Base-by-base conservation (phyloP, 148 eudicot species). In the Dianthus caryophyllus region DNA sequence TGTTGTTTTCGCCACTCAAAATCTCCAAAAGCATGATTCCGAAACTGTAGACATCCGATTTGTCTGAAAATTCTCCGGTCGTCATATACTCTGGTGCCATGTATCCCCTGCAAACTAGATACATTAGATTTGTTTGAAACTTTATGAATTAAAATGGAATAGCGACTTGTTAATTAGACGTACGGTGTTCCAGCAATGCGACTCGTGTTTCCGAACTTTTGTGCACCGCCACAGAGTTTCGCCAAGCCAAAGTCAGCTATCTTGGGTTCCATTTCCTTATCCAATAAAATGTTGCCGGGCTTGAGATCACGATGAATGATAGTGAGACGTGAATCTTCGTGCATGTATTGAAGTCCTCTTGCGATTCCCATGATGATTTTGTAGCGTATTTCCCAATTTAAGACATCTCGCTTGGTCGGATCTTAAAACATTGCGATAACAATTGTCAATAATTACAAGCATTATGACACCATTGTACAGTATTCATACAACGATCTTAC, bases 181-280 rank as follows among this genome's bases (percentile, higher is more conserved):
- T 60, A 60, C 64, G 7, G 43, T 60, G 46, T 60, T 60, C 64
- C 64, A 13, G 26, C 64, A 60, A 60, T 36, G 6, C 64, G 44
- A 10, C 14, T 9, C 6, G 97, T 90, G 81, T 79, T 84, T 7
- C 80, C 84, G 53, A 73, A 84, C 52, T 75, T 73, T 74, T 81
- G 46, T 36, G 26, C 64, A 33, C 46, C 64, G 18, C 33, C 46
- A 36, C 36, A 60, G 4, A 60, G 64, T 60, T 60, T 60, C 4
- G 64, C 64, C 46, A 60, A 36, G 64, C 64, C 64, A 60, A 60
- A 60, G 46, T 60, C 64, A 2, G 64, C 64, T 33, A 60, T 60
- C 64, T 60, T 60, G 1, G 64, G 64, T 6, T 9, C 20, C 64
- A 60, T 60, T 18, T 60, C 47, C 12, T 60, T 60, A 18, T 60